A percentile compares a stretch with the other conserved stretches of the same genome.
Conservation (phyloP, 805 yeast species). For the Ogataea kodamae region DNA sequence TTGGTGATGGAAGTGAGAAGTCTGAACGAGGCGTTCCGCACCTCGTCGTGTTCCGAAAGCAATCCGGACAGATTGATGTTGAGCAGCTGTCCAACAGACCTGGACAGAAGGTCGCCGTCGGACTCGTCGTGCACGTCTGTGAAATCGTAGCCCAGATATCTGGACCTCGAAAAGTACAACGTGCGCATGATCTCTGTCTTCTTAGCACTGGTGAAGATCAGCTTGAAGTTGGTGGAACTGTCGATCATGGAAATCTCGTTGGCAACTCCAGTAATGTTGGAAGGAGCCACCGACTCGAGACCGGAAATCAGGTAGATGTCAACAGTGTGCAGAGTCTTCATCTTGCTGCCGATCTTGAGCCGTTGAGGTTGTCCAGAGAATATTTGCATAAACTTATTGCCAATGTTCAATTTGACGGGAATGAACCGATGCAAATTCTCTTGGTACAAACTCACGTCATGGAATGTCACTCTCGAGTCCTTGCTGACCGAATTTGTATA, state of each 20-base stretch:
- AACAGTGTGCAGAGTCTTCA: conserved; percentile 37
- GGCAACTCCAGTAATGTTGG: conserved; percentile 43
- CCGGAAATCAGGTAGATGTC: conserved; percentile 43
- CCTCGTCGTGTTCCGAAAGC: conserved; percentile 53
- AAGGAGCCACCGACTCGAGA: conserved; percentile 38
- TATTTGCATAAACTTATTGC: conserved; percentile 64
- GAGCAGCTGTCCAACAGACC: conserved; percentile 52
- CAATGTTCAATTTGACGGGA: conserved; percentile 64
- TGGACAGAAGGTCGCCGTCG: conserved; percentile 36
- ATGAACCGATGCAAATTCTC: conserved; percentile 45
- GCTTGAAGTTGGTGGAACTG: conserved; percentile 31
- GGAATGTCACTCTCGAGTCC: conserved; percentile 50
- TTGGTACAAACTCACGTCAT: conserved; percentile 52
- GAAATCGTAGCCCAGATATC: conserved; percentile 31
- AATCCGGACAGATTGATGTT: conserved; percentile 68
- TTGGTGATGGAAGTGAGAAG: conserved; percentile 60
- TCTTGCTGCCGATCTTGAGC: conserved; percentile 35
- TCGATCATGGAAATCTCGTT: conserved; percentile 47
- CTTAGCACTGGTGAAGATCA: conserved; percentile 47
- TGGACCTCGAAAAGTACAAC: conserved; percentile 62
- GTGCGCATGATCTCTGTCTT: conserved; percentile 66
- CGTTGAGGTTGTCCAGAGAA: conserved; percentile 41
- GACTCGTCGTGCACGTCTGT: conserved; percentile 22
- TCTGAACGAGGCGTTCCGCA: conserved; percentile 60
- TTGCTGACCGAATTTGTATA: conserved; percentile 39